Evolutionary conservation across 2,329 filamentous ascomycete genomes (phyloP), one percentile per base, ranked within the genome.

Genomic region (Rutstroemia sydowiana): DNA sequence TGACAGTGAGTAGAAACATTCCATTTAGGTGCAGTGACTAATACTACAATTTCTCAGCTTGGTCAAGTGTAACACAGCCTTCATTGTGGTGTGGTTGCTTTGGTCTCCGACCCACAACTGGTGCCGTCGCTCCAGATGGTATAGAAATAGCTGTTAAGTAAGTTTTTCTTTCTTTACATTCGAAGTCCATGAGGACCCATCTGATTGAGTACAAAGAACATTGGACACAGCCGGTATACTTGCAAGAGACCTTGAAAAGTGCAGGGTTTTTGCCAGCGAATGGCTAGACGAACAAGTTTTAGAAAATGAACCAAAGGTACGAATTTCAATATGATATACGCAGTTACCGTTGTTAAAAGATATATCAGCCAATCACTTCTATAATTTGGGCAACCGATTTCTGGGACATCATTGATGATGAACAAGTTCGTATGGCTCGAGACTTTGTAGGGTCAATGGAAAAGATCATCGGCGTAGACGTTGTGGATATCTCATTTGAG

Each of bases 1-100:
- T 11, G 50, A 48, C 21, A 52, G 49, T 52, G n/a, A 20, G 42
- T 40, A 16, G 8, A 36, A 21, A 32, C 13, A 32, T 32, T 13
- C 30, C 7, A 13, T 32, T 32, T 13, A 32, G 13, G 13, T 32
- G 7, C 30, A 32, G 7, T 13, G 6, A 32, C 13, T 32, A 32
- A 32, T 32, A 32, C 13, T 32, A 13, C 30, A 32, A 7, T 13
- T 7, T 32, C 13, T 7, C 30, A 32, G 30, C 30, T 32, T 32
- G 30, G 30, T 7, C 30, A 32, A 32, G 30, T 32, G 30, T 32
- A 13, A 32, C 30, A 32, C 30, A 13, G 13, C 30, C 30, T 32
- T 32, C 30, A 32, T 13, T 32, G 30, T 32, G 30, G 30, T 32
- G 30, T 32, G 30, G 30, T 13, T 32, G 30, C 30, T 32, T 32